phyloP scores from a whole-genome alignment of 805 yeast genomes.

The Metschnikowia lunata region DNA sequence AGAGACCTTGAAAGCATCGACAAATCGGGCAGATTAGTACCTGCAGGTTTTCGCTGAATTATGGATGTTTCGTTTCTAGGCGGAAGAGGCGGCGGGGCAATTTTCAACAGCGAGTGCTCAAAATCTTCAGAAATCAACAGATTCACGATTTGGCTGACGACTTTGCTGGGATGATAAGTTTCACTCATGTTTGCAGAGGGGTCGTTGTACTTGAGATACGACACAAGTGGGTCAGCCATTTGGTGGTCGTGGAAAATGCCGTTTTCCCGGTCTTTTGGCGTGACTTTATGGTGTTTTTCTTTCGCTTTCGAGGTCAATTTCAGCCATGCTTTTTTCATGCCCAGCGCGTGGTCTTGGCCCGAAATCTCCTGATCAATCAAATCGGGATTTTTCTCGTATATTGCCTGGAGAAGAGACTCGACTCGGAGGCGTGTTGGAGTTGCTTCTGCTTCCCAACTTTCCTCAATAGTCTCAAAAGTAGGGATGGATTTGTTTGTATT shows the following conservation, averaged over 20 bases:
- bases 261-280: constrained; percentile 24
- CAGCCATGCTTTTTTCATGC: constrained; percentile 25
- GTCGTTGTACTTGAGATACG: constrained; percentile 26
- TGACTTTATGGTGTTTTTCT: constrained; percentile 23
- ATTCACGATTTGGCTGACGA: constrained; percentile 13
- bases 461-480: constrained; percentile 19
- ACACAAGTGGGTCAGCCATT: constrained; percentile 29
- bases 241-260: constrained; percentile 31
- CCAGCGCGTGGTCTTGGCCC: constrained; percentile 24
- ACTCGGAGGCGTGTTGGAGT: constrained; percentile 37
- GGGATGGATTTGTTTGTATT: constrained; percentile 11
- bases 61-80: constrained; percentile 20
- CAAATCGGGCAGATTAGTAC: background rate
- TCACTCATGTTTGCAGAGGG: constrained; percentile 22
- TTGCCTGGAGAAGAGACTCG: constrained; percentile 29
- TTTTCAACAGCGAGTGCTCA: background rate
- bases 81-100: constrained; percentile 29
- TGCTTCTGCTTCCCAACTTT: constrained; percentile 35
- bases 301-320: constrained; percentile 19
- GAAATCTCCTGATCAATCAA: constrained; percentile 33
- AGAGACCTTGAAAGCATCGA: background rate
- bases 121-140: background rate
- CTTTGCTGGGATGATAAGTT: constrained; percentile 26
- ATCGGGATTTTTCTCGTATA: constrained; percentile 34
- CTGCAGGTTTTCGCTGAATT: background rate